Conservation (phyloP, 2,329 filamentous ascomycete species). For the Pseudogymnoascus sp. region DNA sequence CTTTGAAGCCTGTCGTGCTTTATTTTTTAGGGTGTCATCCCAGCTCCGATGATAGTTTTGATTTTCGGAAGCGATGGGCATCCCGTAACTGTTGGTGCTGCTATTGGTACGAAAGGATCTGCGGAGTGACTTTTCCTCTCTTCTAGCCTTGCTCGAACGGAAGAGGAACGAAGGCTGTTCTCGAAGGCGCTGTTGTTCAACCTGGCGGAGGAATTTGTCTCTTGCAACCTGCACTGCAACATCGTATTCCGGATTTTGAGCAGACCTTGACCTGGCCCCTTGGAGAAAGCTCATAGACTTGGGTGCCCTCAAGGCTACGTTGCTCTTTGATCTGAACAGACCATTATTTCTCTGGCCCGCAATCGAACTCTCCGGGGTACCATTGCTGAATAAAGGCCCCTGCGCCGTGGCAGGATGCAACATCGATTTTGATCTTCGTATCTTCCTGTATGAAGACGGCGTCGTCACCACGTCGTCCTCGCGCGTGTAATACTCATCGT, state of each 20-base stretch:
- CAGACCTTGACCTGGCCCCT: conserved; percentile 27
- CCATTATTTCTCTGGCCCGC: background rate
- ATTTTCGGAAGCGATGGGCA: conserved; percentile 27
- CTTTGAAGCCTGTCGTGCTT: conserved; percentile 56
- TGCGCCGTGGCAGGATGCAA: conserved; percentile 32
- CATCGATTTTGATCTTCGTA: conserved; percentile 53
- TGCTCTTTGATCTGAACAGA: conserved; percentile 21
- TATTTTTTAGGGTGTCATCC: conserved; percentile 40
- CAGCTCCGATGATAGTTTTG: conserved; percentile 23
- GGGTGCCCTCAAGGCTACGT: conserved; percentile 37
- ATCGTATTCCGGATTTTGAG: conserved; percentile 30
- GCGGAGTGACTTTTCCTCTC: conserved; percentile 33
- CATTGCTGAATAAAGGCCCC: conserved; percentile 28
- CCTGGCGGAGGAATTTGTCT: conserved; percentile 34
- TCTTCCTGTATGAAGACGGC: conserved; percentile 42
- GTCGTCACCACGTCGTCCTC: conserved; percentile 45
- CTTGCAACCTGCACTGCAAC: conserved; percentile 34
- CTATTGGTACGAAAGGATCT: conserved; percentile 46
- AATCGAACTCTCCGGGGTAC: conserved; percentile 19
- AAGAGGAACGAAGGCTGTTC: conserved; percentile 43
- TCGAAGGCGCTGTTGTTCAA: conserved; percentile 33
- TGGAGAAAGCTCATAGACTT: conserved; percentile 52
- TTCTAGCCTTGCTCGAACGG: conserved; percentile 27
- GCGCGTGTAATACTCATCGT: conserved; percentile 41
- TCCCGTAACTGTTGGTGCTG: conserved; percentile 34